Evolutionary conservation across 2,329 filamentous ascomycete species (phyloP).

Genomic region (Apiospora phragmitis): DNA sequence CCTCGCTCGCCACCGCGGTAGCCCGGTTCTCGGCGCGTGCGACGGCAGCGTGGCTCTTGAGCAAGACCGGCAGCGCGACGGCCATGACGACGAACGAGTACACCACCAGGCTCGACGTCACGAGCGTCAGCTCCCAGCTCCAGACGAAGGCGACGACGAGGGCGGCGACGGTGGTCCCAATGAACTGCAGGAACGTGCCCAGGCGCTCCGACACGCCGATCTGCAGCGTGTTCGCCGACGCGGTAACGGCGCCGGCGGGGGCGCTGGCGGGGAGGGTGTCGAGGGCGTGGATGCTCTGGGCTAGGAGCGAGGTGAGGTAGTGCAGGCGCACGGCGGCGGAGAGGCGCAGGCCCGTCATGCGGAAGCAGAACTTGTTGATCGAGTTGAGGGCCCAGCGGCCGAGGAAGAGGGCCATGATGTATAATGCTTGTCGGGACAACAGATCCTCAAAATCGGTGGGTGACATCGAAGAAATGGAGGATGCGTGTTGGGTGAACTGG

Average conservation of each 20-base stretch:
- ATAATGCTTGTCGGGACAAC: slow-evolving; percentile 51
- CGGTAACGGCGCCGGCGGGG: slow-evolving; percentile 59
- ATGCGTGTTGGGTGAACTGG: slow-evolving; percentile 43
- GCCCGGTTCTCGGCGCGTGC: slow-evolving; percentile 52
- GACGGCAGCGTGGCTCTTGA: slow-evolving; percentile 47
- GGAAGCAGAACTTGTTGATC: slow-evolving; percentile 57
- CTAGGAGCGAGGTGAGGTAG: slow-evolving; percentile 62
- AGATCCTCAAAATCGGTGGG: slow-evolving; percentile 37
- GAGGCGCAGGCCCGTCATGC: slow-evolving; percentile 58
- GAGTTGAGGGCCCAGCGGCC: slow-evolving; percentile 63
- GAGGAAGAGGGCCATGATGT: slow-evolving; percentile 69
- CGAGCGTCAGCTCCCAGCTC: slow-evolving; percentile 58
- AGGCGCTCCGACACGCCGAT: slow-evolving; percentile 63
- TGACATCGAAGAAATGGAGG: slow-evolving; percentile 27
- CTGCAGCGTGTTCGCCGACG: slow-evolving; percentile 59
- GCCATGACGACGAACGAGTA: slow-evolving; percentile 51
- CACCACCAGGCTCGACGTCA: slow-evolving; percentile 52
- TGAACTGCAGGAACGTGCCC: slow-evolving; percentile 54
- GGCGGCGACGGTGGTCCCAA: slow-evolving; percentile 49
- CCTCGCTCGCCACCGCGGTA: slow-evolving; percentile 57
- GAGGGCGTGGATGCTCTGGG: slow-evolving; percentile 63
- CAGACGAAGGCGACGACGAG: slow-evolving; percentile 54
- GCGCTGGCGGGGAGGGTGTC: slow-evolving; percentile 61
- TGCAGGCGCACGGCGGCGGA: slow-evolving; percentile 59
- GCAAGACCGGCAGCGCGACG: slow-evolving; percentile 49